These are phyloP conservation scores for Leccinum subtestaceum DNA, from an alignment of 768 basidiomycete genomes.

Conservation along the genomic window DNA sequence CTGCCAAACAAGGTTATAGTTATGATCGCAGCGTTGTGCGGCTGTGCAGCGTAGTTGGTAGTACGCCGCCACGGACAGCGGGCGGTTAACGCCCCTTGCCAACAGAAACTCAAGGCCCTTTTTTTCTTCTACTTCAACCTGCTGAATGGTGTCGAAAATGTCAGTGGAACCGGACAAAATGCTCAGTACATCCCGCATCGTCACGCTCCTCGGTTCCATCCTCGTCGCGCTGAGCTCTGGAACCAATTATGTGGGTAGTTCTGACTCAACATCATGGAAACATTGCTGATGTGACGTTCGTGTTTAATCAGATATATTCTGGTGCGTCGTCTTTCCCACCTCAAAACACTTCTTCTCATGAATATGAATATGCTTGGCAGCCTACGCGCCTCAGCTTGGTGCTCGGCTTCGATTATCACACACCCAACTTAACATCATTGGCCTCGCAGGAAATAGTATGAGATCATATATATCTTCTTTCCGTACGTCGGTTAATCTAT, in stretches of 20 bases:
- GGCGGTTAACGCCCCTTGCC: too few species aligned
- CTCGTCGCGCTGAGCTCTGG: constrained; percentile 62
- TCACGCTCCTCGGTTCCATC: constrained; percentile 54
- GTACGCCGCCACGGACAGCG: too few species aligned
- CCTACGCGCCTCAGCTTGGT: constrained; percentile 86
- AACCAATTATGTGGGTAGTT: constrained; percentile 66
- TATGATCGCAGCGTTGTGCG: too few species aligned
- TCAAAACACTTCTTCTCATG: too few species aligned
- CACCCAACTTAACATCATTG: constrained; percentile 80
- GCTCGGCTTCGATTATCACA: constrained; percentile 71
- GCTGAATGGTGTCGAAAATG: constrained; percentile 15
- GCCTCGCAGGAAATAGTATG: constrained; percentile 74
- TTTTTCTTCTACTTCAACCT: neutral
- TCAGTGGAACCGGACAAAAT: constrained; percentile 26
- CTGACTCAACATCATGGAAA: neutral
- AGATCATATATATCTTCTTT: neutral
- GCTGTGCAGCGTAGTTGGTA: too few species aligned
- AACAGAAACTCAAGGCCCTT: too few species aligned
- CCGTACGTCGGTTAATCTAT: neutral
- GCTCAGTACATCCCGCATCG: constrained; percentile 40
- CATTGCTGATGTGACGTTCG: constrained; percentile 16
- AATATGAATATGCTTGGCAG: constrained; percentile 34
- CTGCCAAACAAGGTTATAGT: too few species aligned
- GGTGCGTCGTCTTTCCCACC: constrained; percentile 14
- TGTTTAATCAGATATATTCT: constrained; percentile 27